Evolutionary conservation across 176 grass and related monocot genomes (phyloP).

Genomic region (Phragmites australis): DNA sequence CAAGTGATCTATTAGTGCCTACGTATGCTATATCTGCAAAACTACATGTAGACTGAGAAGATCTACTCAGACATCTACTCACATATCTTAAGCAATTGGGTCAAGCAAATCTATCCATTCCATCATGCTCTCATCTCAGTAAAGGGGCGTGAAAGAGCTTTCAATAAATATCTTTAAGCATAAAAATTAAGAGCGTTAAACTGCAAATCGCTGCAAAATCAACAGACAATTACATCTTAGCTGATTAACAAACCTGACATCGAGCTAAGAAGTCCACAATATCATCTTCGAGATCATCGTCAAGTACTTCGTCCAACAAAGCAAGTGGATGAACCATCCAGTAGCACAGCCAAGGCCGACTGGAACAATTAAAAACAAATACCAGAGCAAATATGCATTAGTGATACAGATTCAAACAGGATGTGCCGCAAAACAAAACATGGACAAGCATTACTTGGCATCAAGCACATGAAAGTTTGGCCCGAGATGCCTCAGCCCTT

Average conservation of each 20-base stretch:
- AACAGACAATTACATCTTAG: constrained; percentile 5
- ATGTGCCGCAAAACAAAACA: constrained; percentile 12
- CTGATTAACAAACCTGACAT: constrained; percentile 66
- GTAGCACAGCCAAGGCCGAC: constrained; percentile 95
- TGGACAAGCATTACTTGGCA: constrained; percentile 61
- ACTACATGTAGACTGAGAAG: too few relatives aligned
- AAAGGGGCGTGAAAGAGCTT: background rate
- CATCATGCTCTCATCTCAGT: background rate
- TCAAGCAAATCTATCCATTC: background rate
- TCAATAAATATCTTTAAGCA: background rate
- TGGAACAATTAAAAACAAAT: constrained; percentile 44
- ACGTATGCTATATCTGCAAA: too few relatives aligned
- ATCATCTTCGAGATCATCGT: constrained; percentile 68
- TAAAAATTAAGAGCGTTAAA: background rate
- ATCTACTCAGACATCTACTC: background rate
- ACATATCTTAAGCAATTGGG: background rate
- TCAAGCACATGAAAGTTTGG: constrained; percentile 77
- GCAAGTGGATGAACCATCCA: constrained; percentile 86
- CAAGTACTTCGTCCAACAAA: constrained; percentile 72
- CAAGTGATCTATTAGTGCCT: background rate
- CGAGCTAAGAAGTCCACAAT: constrained; percentile 78
- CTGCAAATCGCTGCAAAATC: background rate
- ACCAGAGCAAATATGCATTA: constrained; percentile 4
- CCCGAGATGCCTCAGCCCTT: constrained; percentile 56
- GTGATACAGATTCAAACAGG: background rate